Evolutionary conservation across 192 early-diverging fungal species (phyloP), one percentile per base, ranked within the genome.

Genomic region (Haplosporangium gracile): DNA sequence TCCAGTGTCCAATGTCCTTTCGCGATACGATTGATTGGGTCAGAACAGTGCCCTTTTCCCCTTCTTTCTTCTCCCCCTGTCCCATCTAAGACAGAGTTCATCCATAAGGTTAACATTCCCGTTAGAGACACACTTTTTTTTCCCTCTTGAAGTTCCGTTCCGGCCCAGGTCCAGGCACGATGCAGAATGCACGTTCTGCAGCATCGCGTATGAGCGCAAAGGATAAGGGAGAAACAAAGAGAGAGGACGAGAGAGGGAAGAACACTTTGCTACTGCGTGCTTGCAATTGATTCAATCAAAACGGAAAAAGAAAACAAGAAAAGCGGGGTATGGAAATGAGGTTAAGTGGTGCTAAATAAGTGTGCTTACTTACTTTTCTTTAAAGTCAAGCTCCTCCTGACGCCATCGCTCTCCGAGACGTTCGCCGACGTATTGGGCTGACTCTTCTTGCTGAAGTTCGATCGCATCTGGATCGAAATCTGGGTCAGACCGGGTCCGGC

Each of bases 361-460:
- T 20, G 2, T 4, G 49, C 49, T 4, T 26, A 83, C 89, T 80
- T 89, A 93, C 91, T 88, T 82, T 49, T 85, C 72, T 24, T 88
- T 85, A 24, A 82, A 76, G 55, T 80, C 70, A 7, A 84, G 82
- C 45, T 92, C 89, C 6, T 91, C 81, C 60, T 89, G 76, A 1
- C 51, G 80, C 93, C 94, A 94, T 13, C 76, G 57, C 0, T 77
- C 71, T 38, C 92, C 91, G 26, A 94, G 76, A 29, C 69, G 76
- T 63, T 94, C 90, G 22, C 93, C 94, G 15, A 87, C 89, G 63
- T 84, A 70, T 43, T 91, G 78, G 8, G 94, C 94, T 24, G 80
- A 89, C 80, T 95, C 94, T 15, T 91, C 83, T 24, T 77, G 38
- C 71, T 91, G 90, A 26, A 95, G 89, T 49, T 88, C 76, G 73